These are phyloP conservation scores for Leccinum pellstonianum DNA, from an alignment of 768 basidiomycete genomes.

Conservation along the genomic window DNA sequence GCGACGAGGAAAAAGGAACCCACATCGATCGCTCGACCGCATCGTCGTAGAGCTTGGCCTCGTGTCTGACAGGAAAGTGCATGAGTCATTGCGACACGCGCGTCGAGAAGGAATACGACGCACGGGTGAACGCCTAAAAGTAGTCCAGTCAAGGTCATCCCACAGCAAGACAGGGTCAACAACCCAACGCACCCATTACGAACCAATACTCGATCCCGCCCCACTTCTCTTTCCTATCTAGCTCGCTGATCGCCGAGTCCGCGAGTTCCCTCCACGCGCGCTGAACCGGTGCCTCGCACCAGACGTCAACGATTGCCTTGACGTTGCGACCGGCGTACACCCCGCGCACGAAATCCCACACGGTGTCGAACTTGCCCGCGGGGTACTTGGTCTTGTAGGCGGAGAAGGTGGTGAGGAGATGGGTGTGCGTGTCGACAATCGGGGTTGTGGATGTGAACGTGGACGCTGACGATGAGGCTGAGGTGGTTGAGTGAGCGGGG, in stretches of 20 bases:
- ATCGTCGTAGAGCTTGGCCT: conserved; percentile 68
- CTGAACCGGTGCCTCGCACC: conserved; percentile 79
- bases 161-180: neutral
- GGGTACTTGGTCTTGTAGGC: conserved; percentile 63
- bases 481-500: conserved; percentile 28
- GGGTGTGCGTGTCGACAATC: conserved; percentile 23
- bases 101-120: conserved; percentile 33
- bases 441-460: too few species aligned
- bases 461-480: too few species aligned
- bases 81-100: neutral
- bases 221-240: conserved; percentile 55
- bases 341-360: conserved; percentile 68
- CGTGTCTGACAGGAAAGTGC: conserved; percentile 48
- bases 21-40: conserved; percentile 68
- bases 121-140: conserved; percentile 60
- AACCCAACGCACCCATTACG: conserved; percentile 59
- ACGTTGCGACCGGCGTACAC: conserved; percentile 59
- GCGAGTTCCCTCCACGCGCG: conserved; percentile 67
- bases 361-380: conserved; percentile 47
- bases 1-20: conserved; percentile 20
- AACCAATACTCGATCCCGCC: conserved; percentile 77
- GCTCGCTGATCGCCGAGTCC: conserved; percentile 57
- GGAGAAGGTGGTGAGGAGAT: conserved; percentile 72
- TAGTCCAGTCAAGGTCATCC: neutral
- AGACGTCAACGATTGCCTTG: conserved; percentile 76